phyloP scores from a whole-genome alignment of 2,329 filamentous ascomycete genomes.

The Hypoxylon sp. region DNA sequence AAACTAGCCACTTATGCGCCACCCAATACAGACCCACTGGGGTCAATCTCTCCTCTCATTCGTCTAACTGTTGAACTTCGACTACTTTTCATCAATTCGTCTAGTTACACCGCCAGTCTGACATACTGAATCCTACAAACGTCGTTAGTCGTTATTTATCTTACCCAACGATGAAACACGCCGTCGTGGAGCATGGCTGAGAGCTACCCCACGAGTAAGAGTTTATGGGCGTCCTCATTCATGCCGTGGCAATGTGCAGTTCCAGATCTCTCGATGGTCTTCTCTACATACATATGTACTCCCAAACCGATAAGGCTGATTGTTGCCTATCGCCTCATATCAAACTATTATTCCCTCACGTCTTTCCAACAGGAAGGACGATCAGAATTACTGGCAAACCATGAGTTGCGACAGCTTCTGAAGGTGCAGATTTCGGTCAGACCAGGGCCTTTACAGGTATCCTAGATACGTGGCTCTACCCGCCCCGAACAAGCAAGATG shows the following conservation, averaged over 20 bases:
- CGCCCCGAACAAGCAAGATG: slow-evolving; percentile 27
- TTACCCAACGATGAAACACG: slow-evolving; percentile 13
- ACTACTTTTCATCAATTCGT: slow-evolving; percentile 2
- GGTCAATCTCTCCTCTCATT: slow-evolving; percentile 23
- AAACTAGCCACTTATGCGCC: slow-evolving; percentile 29
- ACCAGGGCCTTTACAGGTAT: slow-evolving; percentile 9
- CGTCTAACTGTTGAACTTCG: slow-evolving; percentile 1
- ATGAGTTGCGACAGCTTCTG: slow-evolving; percentile 14
- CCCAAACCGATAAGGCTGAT: slow-evolving; percentile 11
- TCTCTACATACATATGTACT: slow-evolving; percentile 4
- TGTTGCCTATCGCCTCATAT: not conserved
- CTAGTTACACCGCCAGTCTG: slow-evolving; percentile 42
- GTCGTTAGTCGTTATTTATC: slow-evolving; percentile 20
- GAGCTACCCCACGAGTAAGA: slow-evolving; percentile 16
- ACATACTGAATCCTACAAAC: slow-evolving; percentile 30
- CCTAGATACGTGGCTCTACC: slow-evolving; percentile 24
- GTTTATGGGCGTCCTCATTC: slow-evolving; percentile 3
- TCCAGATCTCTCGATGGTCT: not conserved
- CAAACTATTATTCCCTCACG: not conserved
- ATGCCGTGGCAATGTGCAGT: slow-evolving; percentile 1
- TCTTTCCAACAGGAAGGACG: not conserved
- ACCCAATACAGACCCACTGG: slow-evolving; percentile 6
- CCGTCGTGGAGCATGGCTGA: slow-evolving; percentile 18
- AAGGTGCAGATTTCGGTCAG: not conserved
- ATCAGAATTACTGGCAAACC: slow-evolving; percentile 2